Conservation (phyloP, 1,284 basidiomycete genomes). For the Dichomitus squalens region DNA sequence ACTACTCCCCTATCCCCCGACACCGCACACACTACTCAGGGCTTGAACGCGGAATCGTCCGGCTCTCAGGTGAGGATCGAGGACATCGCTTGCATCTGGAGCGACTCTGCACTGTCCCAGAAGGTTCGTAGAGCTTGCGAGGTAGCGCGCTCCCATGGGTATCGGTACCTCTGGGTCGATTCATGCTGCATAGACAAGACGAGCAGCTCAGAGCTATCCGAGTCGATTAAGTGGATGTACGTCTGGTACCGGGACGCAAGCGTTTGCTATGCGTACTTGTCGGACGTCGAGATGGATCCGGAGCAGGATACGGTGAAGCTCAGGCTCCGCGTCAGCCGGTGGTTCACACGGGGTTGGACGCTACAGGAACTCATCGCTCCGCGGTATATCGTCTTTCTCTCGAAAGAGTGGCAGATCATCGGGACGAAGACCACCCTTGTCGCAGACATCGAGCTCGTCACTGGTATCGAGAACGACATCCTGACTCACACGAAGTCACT, state of each 20-base stretch:
- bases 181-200: conserved; percentile 1
- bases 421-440: background rate
- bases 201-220: background rate
- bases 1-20: background rate
- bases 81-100: background rate
- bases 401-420: background rate
- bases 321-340: background rate
- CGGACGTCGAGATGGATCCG: background rate
- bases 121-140: background rate
- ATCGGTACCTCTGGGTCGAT: background rate
- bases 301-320: background rate
- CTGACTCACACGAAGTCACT: background rate
- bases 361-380: conserved; percentile 4
- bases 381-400: background rate
- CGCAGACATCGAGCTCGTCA: background rate
- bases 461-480: background rate
- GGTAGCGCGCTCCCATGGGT: background rate
- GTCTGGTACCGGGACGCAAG: background rate
- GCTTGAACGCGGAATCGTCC: too few species aligned
- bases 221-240: conserved; percentile 1
- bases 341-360: too few species aligned
- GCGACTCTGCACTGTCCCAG: background rate
- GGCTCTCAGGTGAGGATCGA: too few species aligned
- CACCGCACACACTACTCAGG: background rate
- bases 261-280: background rate